Evolutionary conservation across 441 rosid genomes (phyloP).

Genomic region (Jatropha multifida): DNA sequence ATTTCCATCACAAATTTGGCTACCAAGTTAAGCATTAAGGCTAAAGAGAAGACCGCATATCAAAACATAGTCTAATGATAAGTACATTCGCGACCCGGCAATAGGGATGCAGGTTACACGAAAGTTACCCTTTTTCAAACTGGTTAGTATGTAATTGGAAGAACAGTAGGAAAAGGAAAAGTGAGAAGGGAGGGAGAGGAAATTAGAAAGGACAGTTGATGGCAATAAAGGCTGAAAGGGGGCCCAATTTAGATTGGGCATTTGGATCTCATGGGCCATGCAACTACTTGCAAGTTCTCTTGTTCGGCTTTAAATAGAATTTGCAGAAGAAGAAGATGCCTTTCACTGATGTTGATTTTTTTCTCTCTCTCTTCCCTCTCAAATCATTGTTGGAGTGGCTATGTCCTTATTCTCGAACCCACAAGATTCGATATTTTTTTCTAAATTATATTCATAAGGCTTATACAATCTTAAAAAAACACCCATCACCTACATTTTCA

Average conservation of each 20-base stretch:
- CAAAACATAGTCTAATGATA: too few species aligned
- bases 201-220: constrained; percentile 1
- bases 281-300: not conserved
- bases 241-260: constrained; percentile 20
- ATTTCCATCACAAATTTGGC: not conserved
- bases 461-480: constrained; percentile 21
- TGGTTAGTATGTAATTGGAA: too few species aligned
- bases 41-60: not conserved
- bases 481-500: constrained; percentile 20
- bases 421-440: constrained; percentile 5
- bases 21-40: not conserved
- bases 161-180: not conserved
- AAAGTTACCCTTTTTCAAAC: too few species aligned
- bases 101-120: too few species aligned
- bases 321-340: not conserved
- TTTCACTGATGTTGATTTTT: not conserved
- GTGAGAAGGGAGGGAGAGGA: not conserved
- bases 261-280: constrained; percentile 34
- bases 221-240: constrained; percentile 11
- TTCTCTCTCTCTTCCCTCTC: not conserved
- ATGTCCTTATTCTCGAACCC: not conserved
- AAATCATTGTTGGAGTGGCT: not conserved
- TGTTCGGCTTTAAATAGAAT: constrained; percentile 21
- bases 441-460: not conserved
- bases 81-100: too few species aligned